Evolutionary conservation across 139 green algal species (phyloP), one percentile per base, ranked within the genome.

Genomic region (Coccomyxa sp.): DNA sequence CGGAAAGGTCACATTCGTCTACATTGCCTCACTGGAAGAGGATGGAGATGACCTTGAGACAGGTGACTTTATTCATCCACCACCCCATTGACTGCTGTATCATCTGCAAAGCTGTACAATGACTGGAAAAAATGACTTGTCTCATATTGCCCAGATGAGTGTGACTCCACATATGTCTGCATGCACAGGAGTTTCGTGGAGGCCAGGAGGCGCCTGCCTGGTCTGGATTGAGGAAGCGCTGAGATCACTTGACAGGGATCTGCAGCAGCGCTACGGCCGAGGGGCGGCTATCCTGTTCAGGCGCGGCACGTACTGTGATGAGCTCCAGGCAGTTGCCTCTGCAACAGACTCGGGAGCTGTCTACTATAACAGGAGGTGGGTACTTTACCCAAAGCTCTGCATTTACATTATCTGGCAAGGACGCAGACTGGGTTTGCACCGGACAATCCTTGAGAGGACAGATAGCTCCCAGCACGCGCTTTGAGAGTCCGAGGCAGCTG

Each of bases 11-110:
- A 82, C 79, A 6, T 79, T 89, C 16, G 36, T 86, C 2, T 92
- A 86, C 55, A 70, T 91, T 7, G 74, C 86, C 78, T 89, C 86
- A 24, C 84, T 82, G 10, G 70, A 80, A 0, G 86, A 90, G 35
- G 84, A 88, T 33, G 84, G 83, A 7, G 81, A 81, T 64, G 79
- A 81, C 16, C 55, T 74, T 33, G 16, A 68, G 12, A 76, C 58
- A 31, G 69, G 80, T 77, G 41, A n/a, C n/a, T n/a, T n/a, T n/a
- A n/a, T n/a, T n/a, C n/a, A n/a, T n/a, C n/a, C n/a, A n/a, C n/a
- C n/a, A n/a, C n/a, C n/a, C n/a, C n/a, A n/a, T n/a, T n/a, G n/a
- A 14, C 50, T 18, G 14, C 50, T 29, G 14, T 64, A 14, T 29
- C 50, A 14, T 29, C 14, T 14, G 14, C 50, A 18, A 18, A 64